phyloP scores from a whole-genome alignment of 768 basidiomycete species.

The Naganishia onofrii region DNA sequence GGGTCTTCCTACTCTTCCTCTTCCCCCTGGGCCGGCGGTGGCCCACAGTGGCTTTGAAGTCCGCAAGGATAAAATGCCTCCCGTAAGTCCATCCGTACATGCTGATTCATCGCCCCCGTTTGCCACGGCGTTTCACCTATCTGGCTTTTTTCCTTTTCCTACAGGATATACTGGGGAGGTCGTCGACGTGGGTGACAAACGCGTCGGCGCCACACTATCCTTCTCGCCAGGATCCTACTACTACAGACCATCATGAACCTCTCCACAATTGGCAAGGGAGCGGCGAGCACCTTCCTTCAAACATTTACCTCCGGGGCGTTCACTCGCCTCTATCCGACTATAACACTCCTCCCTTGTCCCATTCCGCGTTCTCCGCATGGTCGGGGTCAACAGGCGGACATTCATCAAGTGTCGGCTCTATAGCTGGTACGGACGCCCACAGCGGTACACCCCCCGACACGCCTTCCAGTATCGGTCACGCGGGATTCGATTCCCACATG shows the following conservation, averaged over 20 bases:
- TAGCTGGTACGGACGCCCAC: not conserved
- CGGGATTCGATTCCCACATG: slow-evolving; percentile 13
- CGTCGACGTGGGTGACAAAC: slow-evolving; percentile 50
- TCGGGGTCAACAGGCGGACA: slow-evolving; percentile 20
- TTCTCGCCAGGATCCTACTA: slow-evolving; percentile 21
- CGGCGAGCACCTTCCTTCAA: not conserved
- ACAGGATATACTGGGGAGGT: slow-evolving; percentile 46
- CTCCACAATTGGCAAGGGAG: not conserved
- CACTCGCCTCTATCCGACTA: slow-evolving; percentile 23
- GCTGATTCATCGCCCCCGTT: not conserved
- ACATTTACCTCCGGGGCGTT: slow-evolving; percentile 12
- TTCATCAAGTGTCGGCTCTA: slow-evolving; percentile 9
- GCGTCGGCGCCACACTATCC: slow-evolving; percentile 41
- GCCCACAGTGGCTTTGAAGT: slow-evolving; percentile 52
- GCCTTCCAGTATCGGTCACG: not conserved
- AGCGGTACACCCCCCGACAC: slow-evolving; percentile 1
- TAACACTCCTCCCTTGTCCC: slow-evolving; percentile 25
- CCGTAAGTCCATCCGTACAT: slow-evolving; percentile 36
- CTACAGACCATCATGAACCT: not conserved
- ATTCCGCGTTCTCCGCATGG: slow-evolving; percentile 25
- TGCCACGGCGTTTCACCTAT: not conserved
- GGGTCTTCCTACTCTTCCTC: slow-evolving; percentile 8
- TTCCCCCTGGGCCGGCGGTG: slow-evolving; percentile 42
- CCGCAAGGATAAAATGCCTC: slow-evolving; percentile 46
- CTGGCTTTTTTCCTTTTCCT: not conserved